Base-by-base conservation (phyloP, 2,329 filamentous ascomycete species). In the Talaromyces verruculosus region DNA sequence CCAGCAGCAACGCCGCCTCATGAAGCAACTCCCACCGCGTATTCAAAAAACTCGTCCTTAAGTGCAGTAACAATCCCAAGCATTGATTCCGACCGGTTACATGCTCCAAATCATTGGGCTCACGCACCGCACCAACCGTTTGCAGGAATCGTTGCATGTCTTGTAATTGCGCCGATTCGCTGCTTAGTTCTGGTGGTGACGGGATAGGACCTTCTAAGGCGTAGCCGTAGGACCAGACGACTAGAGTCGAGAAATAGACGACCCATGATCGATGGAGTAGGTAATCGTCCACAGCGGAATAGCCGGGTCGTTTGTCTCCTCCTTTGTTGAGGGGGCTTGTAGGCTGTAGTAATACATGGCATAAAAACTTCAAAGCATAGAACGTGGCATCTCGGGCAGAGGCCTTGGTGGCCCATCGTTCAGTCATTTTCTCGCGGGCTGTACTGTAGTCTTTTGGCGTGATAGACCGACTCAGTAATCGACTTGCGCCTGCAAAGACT, bases 161-260 rank as follows among this genome's bases (percentile, higher is more conserved):
- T 47, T 81, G 84, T 53, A 90, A 85, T 75, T 90, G 89, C 68
- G 91, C 89, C 15, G 88, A 85, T 59, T 84, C 83, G 0, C 83
- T 89, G 43, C 76, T 78, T 65, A 91, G 87, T 81, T 79, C 71
- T 79, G 84, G 61, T 63, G 79, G 71, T 1, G 76, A 75, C 13
- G 78, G 81, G 65, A 91, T 87, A 0, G 92, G 86, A 0, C 95
- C 95, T 71, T 98, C 95, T 22, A 96, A 82, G 0, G 94, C 93
- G 75, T 89, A 97, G 2, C 93, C 94, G 73, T 98, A 99, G 67
- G 89, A 92, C 95, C 95, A 99, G 0, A 98, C 91, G 25, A 97
- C 92, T 15, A 99, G 84, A 0, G 89, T 89, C 0, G 95, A 92
- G 74, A 97, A 96, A 78, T 97, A 99, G 61, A 98, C 83, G 11